These are phyloP conservation scores for Pseudocercospora ulei DNA, from an alignment of 2,329 filamentous ascomycete genomes.

Conservation along the genomic window DNA sequence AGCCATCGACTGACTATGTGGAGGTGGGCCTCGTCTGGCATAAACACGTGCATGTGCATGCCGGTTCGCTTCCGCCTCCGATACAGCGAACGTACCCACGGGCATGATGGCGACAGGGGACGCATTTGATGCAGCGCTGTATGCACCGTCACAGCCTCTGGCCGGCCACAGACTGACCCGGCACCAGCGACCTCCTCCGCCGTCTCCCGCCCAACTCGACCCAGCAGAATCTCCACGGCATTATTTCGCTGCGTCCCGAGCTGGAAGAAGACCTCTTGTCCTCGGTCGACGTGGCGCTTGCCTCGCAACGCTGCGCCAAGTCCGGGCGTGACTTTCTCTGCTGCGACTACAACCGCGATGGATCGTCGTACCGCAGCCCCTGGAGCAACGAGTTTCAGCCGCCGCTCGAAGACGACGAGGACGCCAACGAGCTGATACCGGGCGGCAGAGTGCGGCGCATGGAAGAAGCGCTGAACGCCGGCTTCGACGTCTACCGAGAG, in stretches of 20 bases:
- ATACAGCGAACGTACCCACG: constrained; percentile 1
- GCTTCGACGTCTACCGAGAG: constrained; percentile 93
- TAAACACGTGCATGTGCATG: too few relatives aligned
- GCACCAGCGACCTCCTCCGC: constrained; percentile 80
- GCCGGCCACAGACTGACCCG: constrained; percentile 11
- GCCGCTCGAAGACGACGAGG: constrained; percentile 56
- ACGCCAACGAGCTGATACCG: constrained; percentile 72
- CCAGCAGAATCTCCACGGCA: constrained; percentile 72
- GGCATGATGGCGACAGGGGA: constrained; percentile 40
- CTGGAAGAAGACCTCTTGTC: constrained; percentile 96
- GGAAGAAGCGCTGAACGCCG: constrained; percentile 88
- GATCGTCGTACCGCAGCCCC: constrained; percentile 93
- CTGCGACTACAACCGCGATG: constrained; percentile 99
- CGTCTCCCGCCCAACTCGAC: constrained; percentile 94
- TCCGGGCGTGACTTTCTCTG: constrained; percentile 91
- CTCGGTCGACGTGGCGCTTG: constrained; percentile 90
- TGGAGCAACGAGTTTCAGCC: constrained; percentile 99
- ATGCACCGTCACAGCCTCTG: constrained; percentile 34
- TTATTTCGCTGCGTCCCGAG: constrained; percentile 79
- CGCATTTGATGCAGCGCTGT: constrained; percentile 69
- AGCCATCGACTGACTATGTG: too few relatives aligned
- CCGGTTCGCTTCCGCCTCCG: too few relatives aligned
- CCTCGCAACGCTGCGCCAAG: constrained; percentile 73
- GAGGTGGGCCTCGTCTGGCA: constrained; percentile 2
- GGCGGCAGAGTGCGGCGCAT: constrained; percentile 86